A percentile compares a stretch with the other conserved stretches of the same genome.
Conservation (phyloP, 176 grass and related monocot species). For the Pontederia crassipes region DNA sequence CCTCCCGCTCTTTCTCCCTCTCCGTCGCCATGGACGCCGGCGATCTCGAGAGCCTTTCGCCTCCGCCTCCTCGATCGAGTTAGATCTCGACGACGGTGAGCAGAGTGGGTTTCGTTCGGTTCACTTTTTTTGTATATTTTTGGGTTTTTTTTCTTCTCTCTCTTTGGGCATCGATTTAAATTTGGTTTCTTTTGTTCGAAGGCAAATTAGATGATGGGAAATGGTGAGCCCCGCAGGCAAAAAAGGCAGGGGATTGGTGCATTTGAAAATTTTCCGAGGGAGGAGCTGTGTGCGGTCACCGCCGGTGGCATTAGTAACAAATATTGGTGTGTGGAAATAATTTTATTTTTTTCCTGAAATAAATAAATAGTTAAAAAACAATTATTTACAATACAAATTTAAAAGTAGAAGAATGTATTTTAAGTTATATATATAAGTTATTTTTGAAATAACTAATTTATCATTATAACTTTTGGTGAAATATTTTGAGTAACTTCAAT, state of each 20-base stretch:
- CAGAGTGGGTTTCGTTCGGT: not conserved
- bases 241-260: conserved; percentile 4
- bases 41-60: not conserved
- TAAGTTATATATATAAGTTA: too few relatives aligned
- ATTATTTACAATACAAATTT: too few relatives aligned
- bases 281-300: not conserved
- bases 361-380: too few relatives aligned
- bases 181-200: conserved; percentile 12
- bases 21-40: conserved; percentile 60
- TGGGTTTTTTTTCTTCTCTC: conserved; percentile 11
- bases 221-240: not conserved
- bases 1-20: conserved; percentile 92
- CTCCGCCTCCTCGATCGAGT: conserved; percentile 6
- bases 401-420: too few relatives aligned
- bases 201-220: not conserved
- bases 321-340: too few relatives aligned
- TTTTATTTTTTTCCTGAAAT: too few relatives aligned
- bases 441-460: too few relatives aligned
- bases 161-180: not conserved
- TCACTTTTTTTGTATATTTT: not conserved
- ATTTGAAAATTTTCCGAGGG: not conserved
- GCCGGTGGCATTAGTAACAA: not conserved
- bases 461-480: too few relatives aligned
- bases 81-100: not conserved
- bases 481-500: too few relatives aligned